These are phyloP conservation scores for Mycena latifolia DNA, from an alignment of 768 basidiomycete genomes.

Conservation along the genomic window DNA sequence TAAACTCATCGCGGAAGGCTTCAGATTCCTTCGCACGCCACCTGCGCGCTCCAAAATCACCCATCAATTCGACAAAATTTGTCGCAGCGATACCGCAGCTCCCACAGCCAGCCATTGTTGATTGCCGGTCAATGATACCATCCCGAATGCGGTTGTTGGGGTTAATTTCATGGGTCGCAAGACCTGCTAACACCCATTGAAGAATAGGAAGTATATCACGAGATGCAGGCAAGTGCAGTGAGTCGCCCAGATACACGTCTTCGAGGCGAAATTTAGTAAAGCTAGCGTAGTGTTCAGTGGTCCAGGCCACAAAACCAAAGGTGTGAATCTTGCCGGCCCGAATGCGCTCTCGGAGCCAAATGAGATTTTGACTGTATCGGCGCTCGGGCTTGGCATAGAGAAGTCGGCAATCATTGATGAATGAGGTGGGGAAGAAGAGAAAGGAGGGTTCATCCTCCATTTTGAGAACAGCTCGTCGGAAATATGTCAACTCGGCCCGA, in stretches of 20 bases:
- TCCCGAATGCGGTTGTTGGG: neutral
- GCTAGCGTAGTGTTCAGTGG: neutral
- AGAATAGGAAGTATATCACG: neutral
- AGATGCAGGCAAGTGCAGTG: neutral
- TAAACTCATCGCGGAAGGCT: neutral
- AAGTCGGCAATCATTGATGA: too few relatives aligned
- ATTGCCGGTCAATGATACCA: neutral
- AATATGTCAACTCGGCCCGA: too few relatives aligned
- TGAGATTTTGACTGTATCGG: too few relatives aligned
- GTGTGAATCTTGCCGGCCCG: neutral
- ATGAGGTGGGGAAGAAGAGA: too few relatives aligned
- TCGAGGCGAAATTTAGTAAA: neutral
- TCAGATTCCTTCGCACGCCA: neutral
- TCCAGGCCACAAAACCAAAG: neutral
- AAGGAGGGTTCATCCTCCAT: too few relatives aligned
- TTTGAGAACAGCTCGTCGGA: too few relatives aligned
- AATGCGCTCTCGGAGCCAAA: too few relatives aligned
- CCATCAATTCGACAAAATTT: neutral
- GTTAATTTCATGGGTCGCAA: neutral
- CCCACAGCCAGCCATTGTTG: neutral
- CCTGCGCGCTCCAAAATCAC: neutral
- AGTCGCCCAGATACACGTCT: conserved; percentile 5
- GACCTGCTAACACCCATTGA: conserved; percentile 3
- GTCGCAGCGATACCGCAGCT: conserved; percentile 4
- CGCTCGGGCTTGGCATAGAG: too few relatives aligned